These are phyloP conservation scores for Colletotrichum orbiculare DNA, from an alignment of 2,329 filamentous ascomycete species.

Conservation along the genomic window DNA sequence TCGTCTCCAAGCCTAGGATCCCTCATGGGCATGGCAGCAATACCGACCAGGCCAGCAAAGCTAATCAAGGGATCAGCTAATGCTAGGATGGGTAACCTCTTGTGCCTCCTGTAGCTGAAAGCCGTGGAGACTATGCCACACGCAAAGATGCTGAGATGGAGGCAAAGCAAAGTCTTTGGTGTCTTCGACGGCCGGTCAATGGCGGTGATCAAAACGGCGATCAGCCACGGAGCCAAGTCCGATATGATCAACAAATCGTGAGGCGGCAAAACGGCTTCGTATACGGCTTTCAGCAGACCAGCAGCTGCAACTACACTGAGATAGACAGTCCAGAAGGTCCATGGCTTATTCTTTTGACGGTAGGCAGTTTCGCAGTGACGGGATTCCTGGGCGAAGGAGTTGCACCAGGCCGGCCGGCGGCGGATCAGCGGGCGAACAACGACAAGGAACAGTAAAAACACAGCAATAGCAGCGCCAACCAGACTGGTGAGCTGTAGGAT, in stretches of 20 bases:
- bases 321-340: constrained; percentile 53
- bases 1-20: constrained; percentile 63
- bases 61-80: constrained; percentile 40
- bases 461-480: constrained; percentile 45
- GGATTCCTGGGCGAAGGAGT: constrained; percentile 55
- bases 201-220: constrained; percentile 49
- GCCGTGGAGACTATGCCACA: constrained; percentile 46
- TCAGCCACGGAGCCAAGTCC: constrained; percentile 53
- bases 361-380: constrained; percentile 35
- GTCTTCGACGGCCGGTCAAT: constrained; percentile 54
- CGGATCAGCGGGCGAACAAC: constrained; percentile 41
- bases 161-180: constrained; percentile 52
- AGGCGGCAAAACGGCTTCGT: constrained; percentile 45
- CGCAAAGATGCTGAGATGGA: constrained; percentile 50
- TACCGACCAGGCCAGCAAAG: constrained; percentile 43
- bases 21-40: constrained; percentile 76
- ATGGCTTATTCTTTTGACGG: constrained; percentile 41
- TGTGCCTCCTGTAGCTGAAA: constrained; percentile 37
- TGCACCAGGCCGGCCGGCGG: constrained; percentile 52
- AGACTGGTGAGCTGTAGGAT: constrained; percentile 34
- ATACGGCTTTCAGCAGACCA: constrained; percentile 49
- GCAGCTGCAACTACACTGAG: constrained; percentile 47
- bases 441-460: constrained; percentile 45
- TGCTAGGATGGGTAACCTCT: constrained; percentile 40
- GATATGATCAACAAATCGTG: constrained; percentile 43